Conservation (phyloP, 129 eudicot genomes). For the Apium graveolens region DNA sequence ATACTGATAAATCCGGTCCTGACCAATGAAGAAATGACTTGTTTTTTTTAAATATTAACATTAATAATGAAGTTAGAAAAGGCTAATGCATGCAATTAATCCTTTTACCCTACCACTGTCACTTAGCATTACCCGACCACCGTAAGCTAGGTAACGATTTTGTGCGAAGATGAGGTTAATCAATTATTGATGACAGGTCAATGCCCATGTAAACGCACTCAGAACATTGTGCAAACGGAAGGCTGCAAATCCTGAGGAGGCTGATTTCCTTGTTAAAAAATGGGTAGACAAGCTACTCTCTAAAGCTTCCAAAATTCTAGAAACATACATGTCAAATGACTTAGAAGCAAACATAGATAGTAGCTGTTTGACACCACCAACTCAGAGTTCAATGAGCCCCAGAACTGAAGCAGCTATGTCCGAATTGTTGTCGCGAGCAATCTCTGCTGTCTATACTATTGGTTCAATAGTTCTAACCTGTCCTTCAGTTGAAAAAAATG, state of each 20-base stretch:
- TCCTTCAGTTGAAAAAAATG: conserved; percentile 54
- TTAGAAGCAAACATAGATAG: conserved; percentile 32
- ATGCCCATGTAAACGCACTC: conserved; percentile 45
- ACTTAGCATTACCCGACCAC: neutral
- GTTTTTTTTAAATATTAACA: neutral
- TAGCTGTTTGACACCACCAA: conserved; percentile 51
- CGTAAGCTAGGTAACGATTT: neutral
- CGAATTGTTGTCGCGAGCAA: conserved; percentile 33
- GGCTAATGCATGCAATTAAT: neutral
- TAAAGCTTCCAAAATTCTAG: conserved; percentile 58
- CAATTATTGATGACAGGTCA: conserved; percentile 54
- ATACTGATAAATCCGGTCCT: neutral
- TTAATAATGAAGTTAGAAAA: neutral
- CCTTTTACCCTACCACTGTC: neutral
- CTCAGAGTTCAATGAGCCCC: conserved; percentile 26
- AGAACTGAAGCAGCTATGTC: conserved; percentile 35
- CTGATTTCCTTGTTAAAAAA: conserved; percentile 59
- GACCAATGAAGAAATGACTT: neutral
- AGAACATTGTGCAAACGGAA: conserved; percentile 68
- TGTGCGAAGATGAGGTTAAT: conserved; percentile 4
- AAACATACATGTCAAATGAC: conserved; percentile 48
- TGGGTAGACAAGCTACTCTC: conserved; percentile 68
- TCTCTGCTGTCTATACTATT: conserved; percentile 72
- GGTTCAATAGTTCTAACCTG: conserved; percentile 75
- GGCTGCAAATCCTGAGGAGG: conserved; percentile 63